phyloP scores from a whole-genome alignment of 1,139 yeast species.

The Scheffersomyces quercinus region DNA sequence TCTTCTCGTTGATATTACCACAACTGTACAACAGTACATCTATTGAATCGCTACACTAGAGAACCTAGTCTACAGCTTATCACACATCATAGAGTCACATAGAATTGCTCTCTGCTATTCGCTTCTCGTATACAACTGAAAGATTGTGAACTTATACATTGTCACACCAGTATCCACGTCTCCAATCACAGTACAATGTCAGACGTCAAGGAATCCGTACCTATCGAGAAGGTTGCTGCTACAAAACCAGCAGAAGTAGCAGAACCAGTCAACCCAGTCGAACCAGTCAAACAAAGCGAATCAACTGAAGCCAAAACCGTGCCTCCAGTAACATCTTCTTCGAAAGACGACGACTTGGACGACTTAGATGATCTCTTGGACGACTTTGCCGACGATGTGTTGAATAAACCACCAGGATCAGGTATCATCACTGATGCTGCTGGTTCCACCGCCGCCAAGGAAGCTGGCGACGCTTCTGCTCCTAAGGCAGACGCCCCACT shows the following conservation, averaged over 20 bases:
- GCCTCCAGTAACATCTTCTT: constrained; percentile 4
- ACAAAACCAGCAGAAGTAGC: not conserved
- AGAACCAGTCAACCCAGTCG: not conserved
- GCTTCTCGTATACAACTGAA: too few relatives aligned
- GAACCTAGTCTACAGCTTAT: too few relatives aligned
- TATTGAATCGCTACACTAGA: too few relatives aligned
- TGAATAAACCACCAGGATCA: constrained; percentile 63
- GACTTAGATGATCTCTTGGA: constrained; percentile 75
- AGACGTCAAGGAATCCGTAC: not conserved
- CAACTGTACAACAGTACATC: too few relatives aligned
- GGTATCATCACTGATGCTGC: constrained; percentile 18
- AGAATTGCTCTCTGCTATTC: too few relatives aligned
- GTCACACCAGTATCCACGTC: too few relatives aligned
- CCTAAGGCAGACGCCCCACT: constrained; percentile 21
- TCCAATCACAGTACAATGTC: not conserved
- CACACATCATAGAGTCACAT: too few relatives aligned
- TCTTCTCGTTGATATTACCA: too few relatives aligned
- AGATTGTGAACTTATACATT: too few relatives aligned
- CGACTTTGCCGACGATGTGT: constrained; percentile 75
- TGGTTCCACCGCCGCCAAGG: constrained; percentile 5
- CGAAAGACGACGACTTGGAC: constrained; percentile 59
- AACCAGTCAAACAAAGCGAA: constrained; percentile 1
- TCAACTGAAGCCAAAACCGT: not conserved
- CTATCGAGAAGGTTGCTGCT: not conserved
- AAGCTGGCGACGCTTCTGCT: constrained; percentile 3